Evolutionary conservation across 1,284 basidiomycete species (phyloP), one percentile per base, ranked within the genome.

Genomic region (Microbotryum silenes-acaulis): DNA sequence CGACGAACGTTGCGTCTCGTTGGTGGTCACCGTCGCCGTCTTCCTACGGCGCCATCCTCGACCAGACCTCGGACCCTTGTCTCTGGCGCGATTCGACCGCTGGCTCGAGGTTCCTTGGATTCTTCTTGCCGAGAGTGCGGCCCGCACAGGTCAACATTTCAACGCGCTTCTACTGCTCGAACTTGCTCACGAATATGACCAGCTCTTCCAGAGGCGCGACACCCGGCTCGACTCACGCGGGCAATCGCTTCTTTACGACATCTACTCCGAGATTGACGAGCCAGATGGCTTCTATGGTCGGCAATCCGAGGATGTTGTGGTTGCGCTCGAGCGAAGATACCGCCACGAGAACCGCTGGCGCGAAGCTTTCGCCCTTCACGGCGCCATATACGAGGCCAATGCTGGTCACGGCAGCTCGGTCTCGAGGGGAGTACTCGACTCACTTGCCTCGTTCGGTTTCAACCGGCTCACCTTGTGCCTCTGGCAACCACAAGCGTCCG

Each of bases 211-310:
- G 45, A 50, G 57, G 46, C 31, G 59, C 14, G 47, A 47, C 21
- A 29, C 33, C 14, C 44, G 51, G 27, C 42, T 42, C 31, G 66
- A 72, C 55, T 50, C 69, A 44, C 72, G 75, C 14, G 75, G 79
- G 4, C 85, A 88, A 73, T 77, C 82, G 50, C 80, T 92, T 42
- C 78, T 97, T 51, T 96, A 93, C 75, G 85, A 88, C 57, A 91
- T 97, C 56, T 98, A 97, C 74, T 85, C 84, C 65, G 89, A 91
- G 72, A 91, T 98, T 61, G 91, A 96, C 72, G 94, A 98, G 72
- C 93, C 93, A 0, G 94, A 98, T 71, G 91, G 94, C 1, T 98
- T 98, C 74, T 98, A 98, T 74, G 91, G 91, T 2, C 90, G 97
- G 64, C 81, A 85, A 64, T 76, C 77, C 33, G 82, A 85, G n/a